A percentile compares a stretch with the other conserved stretches of the same genome.
These are phyloP conservation scores for Tricholoma sp. DNA, from an alignment of 768 basidiomycete genomes.

Conservation along the genomic window DNA sequence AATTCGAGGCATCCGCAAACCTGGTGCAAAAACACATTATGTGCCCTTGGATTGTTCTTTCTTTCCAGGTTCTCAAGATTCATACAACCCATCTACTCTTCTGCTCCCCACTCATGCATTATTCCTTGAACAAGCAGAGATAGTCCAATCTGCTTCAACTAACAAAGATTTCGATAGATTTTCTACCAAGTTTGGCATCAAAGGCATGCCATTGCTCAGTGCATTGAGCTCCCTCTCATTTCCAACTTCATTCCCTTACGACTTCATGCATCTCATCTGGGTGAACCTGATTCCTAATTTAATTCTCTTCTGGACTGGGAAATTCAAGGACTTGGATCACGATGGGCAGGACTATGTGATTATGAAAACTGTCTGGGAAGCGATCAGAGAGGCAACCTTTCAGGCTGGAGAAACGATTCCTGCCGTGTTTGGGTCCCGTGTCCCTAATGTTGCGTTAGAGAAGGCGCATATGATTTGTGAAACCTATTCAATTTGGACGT, in stretches of 20 bases:
- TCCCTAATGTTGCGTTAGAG: constrained; percentile 6
- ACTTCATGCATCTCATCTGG: constrained; percentile 46
- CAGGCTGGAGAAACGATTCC: constrained; percentile 31
- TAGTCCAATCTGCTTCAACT: constrained; percentile 11
- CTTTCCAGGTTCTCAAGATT: too few relatives aligned
- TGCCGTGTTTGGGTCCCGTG: constrained; percentile 25
- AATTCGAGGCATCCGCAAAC: too few relatives aligned
- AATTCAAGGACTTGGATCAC: constrained; percentile 30
- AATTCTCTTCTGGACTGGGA: constrained; percentile 32
- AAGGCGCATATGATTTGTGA: constrained; percentile 26
- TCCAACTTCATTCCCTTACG: constrained; percentile 32
- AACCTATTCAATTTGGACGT: constrained; percentile 33
- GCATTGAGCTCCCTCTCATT: constrained; percentile 21
- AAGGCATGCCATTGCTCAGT: constrained; percentile 25
- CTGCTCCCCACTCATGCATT: too few relatives aligned
- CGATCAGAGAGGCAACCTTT: constrained; percentile 17
- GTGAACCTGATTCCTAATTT: constrained; percentile 40
- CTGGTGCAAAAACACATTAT: too few relatives aligned
- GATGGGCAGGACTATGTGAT: constrained; percentile 14
- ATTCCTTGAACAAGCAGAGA: too few relatives aligned
- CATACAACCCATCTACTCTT: too few relatives aligned
- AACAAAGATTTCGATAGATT: constrained; percentile 11
- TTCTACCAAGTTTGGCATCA: constrained; percentile 25
- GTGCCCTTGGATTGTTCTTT: too few relatives aligned
- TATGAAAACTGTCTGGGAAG: constrained; percentile 24